phyloP scores from a whole-genome alignment of 2,329 filamentous ascomycete species.

The Leptographium radiaticola region DNA sequence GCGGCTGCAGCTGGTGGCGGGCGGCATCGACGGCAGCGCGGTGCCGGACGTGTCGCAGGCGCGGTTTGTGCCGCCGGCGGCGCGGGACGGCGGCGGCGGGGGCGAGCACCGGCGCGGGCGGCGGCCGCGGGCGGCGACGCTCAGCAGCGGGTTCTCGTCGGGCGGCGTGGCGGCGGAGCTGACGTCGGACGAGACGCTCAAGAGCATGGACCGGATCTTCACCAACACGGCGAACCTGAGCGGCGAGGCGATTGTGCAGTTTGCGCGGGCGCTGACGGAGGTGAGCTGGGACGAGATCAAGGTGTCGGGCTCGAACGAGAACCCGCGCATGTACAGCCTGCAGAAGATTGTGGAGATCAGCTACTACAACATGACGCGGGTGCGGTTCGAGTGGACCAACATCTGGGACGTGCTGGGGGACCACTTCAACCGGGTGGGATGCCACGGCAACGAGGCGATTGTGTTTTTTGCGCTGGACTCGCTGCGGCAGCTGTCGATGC shows the following conservation, averaged over 20 bases:
- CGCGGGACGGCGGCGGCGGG: conserved; percentile 29
- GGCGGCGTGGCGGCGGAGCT: conserved; percentile 82
- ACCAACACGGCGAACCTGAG: conserved; percentile 89
- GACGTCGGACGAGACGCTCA: conserved; percentile 71
- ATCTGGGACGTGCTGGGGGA: conserved; percentile 97
- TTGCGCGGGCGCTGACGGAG: conserved; percentile 81
- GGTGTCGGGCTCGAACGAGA: conserved; percentile 90
- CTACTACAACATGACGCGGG: conserved; percentile 98
- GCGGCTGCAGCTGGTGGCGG: conserved; percentile 84
- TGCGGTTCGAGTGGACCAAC: conserved; percentile 94
- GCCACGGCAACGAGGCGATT: conserved; percentile 89
- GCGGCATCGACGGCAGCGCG: conserved; percentile 83
- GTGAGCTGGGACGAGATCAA: conserved; percentile 99
- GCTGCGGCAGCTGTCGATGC: conserved; percentile 88
- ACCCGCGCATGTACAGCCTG: conserved; percentile 88
- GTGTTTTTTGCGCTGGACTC: conserved; percentile 97
- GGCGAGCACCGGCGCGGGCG: conserved; percentile 50
- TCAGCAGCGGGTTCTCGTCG: conserved; percentile 49
- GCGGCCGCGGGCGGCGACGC: conserved; percentile 37
- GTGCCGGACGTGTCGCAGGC: conserved; percentile 87
- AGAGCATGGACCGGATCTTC: conserved; percentile 89
- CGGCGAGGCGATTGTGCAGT: conserved; percentile 89
- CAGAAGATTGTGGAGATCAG: conserved; percentile 98
- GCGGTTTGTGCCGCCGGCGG: conserved; percentile 49
- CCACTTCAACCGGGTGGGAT: conserved; percentile 96